These are phyloP conservation scores for Sporisorium iseilematis-ciliati DNA, from an alignment of 1,284 basidiomycete species.

Conservation along the genomic window DNA sequence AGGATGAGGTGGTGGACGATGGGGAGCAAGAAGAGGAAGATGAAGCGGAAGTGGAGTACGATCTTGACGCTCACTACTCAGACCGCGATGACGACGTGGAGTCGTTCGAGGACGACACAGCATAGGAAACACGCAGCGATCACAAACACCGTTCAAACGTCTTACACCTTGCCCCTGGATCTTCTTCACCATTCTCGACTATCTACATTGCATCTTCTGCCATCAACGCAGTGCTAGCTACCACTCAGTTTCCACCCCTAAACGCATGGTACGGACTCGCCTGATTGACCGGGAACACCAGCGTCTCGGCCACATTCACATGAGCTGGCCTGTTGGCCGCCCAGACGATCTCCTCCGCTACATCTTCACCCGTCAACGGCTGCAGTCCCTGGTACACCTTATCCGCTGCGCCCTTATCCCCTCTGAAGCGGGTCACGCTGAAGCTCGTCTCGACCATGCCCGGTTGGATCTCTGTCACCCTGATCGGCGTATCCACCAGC, in stretches of 20 bases:
- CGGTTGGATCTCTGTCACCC: conserved; percentile 70
- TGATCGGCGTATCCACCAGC: conserved; percentile 79
- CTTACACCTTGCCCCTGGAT: no score
- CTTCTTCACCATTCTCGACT: background rate
- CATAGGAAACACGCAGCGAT: background rate
- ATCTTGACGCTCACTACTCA: conserved; percentile 10
- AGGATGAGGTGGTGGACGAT: conserved; percentile 12
- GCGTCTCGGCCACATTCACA: conserved; percentile 65
- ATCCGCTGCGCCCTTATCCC: conserved; percentile 53
- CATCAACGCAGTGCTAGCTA: no score
- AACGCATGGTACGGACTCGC: conserved; percentile 62
- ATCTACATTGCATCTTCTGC: background rate
- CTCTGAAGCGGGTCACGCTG: conserved; percentile 57
- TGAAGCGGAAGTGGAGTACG: conserved; percentile 8
- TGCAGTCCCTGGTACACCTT: conserved; percentile 67
- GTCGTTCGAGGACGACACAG: conserved; percentile 24
- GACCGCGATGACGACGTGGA: conserved; percentile 23
- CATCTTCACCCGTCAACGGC: conserved; percentile 64
- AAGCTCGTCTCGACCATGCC: conserved; percentile 84
- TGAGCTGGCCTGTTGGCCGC: conserved; percentile 77
- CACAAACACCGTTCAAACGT: no score
- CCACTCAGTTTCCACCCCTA: conserved; percentile 29
- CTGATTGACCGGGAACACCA: conserved; percentile 65
- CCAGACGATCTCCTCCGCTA: conserved; percentile 97
- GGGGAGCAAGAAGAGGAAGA: conserved; percentile 8